Conservation (phyloP, 1,284 basidiomycete species). For the Apiotrichum siamense region DNA sequence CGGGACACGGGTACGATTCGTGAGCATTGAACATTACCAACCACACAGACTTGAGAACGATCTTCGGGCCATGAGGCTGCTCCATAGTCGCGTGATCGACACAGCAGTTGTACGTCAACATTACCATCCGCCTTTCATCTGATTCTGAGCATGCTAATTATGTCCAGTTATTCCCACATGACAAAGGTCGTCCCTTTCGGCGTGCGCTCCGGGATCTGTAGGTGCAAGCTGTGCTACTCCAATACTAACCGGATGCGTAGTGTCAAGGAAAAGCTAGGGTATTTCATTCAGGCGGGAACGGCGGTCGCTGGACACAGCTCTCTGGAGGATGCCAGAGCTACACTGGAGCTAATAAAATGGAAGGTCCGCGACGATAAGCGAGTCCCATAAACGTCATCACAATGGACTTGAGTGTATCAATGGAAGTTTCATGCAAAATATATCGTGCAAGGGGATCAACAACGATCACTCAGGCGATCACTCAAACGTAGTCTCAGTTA, state of each 20-base stretch:
- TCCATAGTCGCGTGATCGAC: conserved; percentile 75
- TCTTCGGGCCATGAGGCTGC: conserved; percentile 72
- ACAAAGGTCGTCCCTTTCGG: conserved; percentile 67
- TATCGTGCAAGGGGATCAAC: too few species aligned
- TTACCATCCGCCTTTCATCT: neutral
- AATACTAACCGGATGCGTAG: too few species aligned
- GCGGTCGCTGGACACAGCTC: conserved; percentile 72
- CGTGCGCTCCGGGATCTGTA: conserved; percentile 72
- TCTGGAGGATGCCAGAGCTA: conserved; percentile 73
- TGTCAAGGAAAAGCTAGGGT: conserved; percentile 67
- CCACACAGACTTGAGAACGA: conserved; percentile 70
- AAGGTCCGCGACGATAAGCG: conserved; percentile 41
- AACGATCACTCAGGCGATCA: too few species aligned
- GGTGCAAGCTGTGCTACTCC: conserved; percentile 13
- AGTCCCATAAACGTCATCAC: neutral
- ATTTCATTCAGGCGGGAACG: conserved; percentile 63
- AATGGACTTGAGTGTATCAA: neutral
- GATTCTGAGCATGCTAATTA: neutral
- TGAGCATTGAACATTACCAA: neutral
- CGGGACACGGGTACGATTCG: conserved; percentile 57
- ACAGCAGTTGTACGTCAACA: conserved; percentile 56
- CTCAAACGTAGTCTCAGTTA: too few species aligned
- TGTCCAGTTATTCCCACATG: conserved; percentile 66
- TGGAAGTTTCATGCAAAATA: too few species aligned
- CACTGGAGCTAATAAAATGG: conserved; percentile 67